Conservation (phyloP, 73 alveolate genomes). For the Paraurostyla sp. region DNA sequence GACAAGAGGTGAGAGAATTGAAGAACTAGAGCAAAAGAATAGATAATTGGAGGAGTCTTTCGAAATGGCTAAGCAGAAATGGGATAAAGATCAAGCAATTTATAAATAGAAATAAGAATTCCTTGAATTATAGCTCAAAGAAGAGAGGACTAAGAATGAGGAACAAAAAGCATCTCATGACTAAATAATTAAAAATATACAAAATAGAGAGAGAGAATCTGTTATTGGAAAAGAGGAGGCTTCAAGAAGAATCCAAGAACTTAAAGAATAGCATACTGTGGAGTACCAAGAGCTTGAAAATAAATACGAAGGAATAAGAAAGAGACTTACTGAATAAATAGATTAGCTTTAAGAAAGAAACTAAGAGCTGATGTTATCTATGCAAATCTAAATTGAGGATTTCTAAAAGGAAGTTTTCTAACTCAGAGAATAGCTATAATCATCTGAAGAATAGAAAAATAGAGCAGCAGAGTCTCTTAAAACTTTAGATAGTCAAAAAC, state of each 20-base stretch:
- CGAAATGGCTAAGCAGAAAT: constrained; percentile 55
- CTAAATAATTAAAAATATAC: constrained; percentile 71
- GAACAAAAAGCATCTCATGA: constrained; percentile 75
- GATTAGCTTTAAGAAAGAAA: constrained; percentile 68
- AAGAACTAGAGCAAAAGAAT: constrained; percentile 63
- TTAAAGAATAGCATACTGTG: constrained; percentile 69
- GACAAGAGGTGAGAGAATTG: constrained; percentile 67
- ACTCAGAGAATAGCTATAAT: constrained; percentile 53
- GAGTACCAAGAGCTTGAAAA: constrained; percentile 67
- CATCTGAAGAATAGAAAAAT: constrained; percentile 41
- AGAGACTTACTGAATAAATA: constrained; percentile 47
- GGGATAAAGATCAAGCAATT: constrained; percentile 76
- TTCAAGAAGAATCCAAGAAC: constrained; percentile 70
- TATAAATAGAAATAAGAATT: constrained; percentile 73
- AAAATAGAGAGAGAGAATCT: constrained; percentile 64
- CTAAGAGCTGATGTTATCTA: constrained; percentile 57
- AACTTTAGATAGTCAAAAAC: constrained; percentile 54
- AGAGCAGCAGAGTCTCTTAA: constrained; percentile 67
- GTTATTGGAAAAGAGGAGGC: constrained; percentile 65
- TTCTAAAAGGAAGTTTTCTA: constrained; percentile 44
- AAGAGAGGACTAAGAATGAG: constrained; percentile 63
- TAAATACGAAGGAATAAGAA: constrained; percentile 47
- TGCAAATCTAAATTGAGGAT: too few relatives aligned
- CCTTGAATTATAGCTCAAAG: constrained; percentile 68
- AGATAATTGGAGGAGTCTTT: too few relatives aligned